Base-by-base conservation (phyloP, 345 rosid genomes). In the Boechera retrofracta region DNA sequence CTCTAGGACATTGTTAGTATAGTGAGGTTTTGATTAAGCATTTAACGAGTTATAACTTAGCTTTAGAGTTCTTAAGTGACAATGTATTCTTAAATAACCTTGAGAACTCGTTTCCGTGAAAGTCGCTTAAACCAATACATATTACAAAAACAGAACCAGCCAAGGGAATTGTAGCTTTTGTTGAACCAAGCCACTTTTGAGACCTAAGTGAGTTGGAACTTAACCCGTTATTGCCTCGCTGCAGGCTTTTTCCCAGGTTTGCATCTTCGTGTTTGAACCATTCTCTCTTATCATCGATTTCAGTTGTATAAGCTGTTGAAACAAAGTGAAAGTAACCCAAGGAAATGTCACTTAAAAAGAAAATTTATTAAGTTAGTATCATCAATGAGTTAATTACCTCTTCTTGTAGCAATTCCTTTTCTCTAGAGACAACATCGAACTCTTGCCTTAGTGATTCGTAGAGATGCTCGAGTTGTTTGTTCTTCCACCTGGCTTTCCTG, bases 401-500 rank as follows among this genome's bases (percentile, higher is more conserved):
- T 36, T 90, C 93, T 79, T 90, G 88, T 67, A 94, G 92, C 78
- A 81, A 77, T 58, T 77, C 85, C 44, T 94, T 94, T 73, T 94
- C 97, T 79, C 80, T 79, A 41, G 83, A 84, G 45, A 92, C 82
- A 69, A 45, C 80, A 56, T 89, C 91, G 9, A 77, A 90, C 48
- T 92, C 95, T 47, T 79, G 87, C 73, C 88, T 90, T 44, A 94
- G 91, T 1, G 87, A 45, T 64, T 90, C 88, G 24, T 94, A 94
- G 26, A 88, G 84, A 67, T 85, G 86, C 74, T 88, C 95, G 7
- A 92, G 92, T 76, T 90, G 91, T 83, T 92, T 92, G 28, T 89
- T 80, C 78, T 94, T 94, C 97, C 98, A 94, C 41, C 97, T 78
- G 4, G 97, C 93, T 31, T 95, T 88, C 58, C 91, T 83, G 82